Conservation (phyloP, 179 eudicot species). For the Heliamphora pulchella region DNA sequence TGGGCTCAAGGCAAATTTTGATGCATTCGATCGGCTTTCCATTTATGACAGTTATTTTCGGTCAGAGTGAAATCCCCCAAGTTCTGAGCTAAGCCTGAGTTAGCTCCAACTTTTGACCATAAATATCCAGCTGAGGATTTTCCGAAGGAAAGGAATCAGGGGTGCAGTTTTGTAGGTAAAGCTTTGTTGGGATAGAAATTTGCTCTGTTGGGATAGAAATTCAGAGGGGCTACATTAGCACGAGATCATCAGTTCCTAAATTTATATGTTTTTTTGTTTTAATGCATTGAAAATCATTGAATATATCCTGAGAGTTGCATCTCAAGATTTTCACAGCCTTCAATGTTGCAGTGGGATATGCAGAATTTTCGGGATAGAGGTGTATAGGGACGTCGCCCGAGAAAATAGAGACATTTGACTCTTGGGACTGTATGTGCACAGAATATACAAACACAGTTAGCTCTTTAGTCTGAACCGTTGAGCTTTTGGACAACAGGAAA, state of each 20-base stretch:
- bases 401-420: background rate
- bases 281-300: too few species aligned
- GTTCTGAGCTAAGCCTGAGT: background rate
- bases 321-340: too few species aligned
- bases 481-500: background rate
- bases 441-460: background rate
- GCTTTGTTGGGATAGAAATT: constrained; percentile 7
- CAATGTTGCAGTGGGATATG: too few species aligned
- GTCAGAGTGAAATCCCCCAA: constrained; percentile 14
- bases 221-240: background rate
- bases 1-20: constrained; percentile 82
- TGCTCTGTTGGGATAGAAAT: too few species aligned
- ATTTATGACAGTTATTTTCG: constrained; percentile 83
- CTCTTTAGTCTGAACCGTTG: background rate
- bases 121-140: background rate
- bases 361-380: too few species aligned
- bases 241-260: too few species aligned
- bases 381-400: constrained; percentile 3
- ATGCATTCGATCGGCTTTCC: constrained; percentile 87
- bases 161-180: constrained; percentile 22
- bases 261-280: too few species aligned
- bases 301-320: too few species aligned
- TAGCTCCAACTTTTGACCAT: background rate
- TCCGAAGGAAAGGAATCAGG: constrained; percentile 15
- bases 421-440: constrained; percentile 15